phyloP scores from a whole-genome alignment of 2,329 filamentous ascomycete genomes.

The Paramyrothecium roridum region DNA sequence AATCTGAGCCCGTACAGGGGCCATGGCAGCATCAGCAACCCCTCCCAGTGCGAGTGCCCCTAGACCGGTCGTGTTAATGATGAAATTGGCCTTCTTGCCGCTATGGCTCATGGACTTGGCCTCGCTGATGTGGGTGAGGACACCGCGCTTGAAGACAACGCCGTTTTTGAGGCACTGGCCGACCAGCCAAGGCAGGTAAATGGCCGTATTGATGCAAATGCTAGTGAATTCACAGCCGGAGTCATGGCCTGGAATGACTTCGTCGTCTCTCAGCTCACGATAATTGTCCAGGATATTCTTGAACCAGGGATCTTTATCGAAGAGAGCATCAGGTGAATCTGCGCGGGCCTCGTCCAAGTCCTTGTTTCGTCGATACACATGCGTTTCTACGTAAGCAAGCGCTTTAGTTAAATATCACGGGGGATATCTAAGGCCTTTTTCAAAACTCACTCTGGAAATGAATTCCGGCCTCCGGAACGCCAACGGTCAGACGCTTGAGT shows the following conservation, averaged over 20 bases:
- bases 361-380: constrained; percentile 55
- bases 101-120: constrained; percentile 52
- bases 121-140: constrained; percentile 69
- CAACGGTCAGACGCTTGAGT: constrained; percentile 54
- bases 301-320: constrained; percentile 69
- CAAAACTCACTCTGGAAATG: constrained; percentile 67
- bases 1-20: constrained; percentile 78
- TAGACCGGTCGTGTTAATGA: constrained; percentile 85
- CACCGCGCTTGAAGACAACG: constrained; percentile 61
- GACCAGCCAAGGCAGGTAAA: constrained; percentile 84
- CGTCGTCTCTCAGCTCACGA: constrained; percentile 52
- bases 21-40: constrained; percentile 70
- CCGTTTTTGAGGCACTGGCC: constrained; percentile 75
- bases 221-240: constrained; percentile 76
- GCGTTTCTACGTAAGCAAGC: constrained; percentile 33
- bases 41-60: constrained; percentile 74
- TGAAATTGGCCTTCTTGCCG: constrained; percentile 58
- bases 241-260: constrained; percentile 63
- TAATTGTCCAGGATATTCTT: constrained; percentile 69
- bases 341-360: constrained; percentile 41
- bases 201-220: constrained; percentile 84
- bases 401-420: constrained; percentile 4
- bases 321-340: constrained; percentile 58
- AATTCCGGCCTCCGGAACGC: constrained; percentile 74
- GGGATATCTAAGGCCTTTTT: too few species aligned